These are phyloP conservation scores for Cinnamomum micranthum DNA, from an alignment of 164 flowering plant species.

Conservation along the genomic window DNA sequence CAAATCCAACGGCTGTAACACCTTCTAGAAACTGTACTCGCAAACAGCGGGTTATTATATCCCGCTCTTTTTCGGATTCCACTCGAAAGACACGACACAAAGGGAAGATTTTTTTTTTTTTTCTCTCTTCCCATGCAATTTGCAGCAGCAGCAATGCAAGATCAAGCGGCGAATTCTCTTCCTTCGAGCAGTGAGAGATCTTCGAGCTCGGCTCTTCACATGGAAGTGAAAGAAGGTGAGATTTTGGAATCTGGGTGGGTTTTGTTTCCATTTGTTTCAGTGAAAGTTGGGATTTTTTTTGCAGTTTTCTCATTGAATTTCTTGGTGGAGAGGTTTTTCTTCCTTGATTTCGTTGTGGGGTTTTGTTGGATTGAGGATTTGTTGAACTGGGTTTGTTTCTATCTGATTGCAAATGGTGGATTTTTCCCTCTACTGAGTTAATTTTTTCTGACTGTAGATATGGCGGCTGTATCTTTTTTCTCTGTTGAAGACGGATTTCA, in stretches of 20 bases:
- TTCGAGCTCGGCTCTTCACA: constrained; percentile 83
- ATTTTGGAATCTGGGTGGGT: constrained; percentile 5
- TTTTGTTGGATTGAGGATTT: neutral
- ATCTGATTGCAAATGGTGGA: neutral
- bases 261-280: neutral
- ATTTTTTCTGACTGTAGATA: neutral
- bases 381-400: neutral
- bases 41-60: constrained; percentile 18
- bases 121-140: neutral
- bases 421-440: neutral
- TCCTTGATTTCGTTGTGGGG: neutral
- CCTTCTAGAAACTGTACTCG: constrained; percentile 4
- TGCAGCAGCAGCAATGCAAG: constrained; percentile 47
- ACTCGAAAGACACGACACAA: neutral
- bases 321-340: neutral
- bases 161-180: constrained; percentile 67
- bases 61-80: constrained; percentile 51
- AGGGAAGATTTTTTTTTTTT: constrained; percentile 15
- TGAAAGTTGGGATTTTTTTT: neutral
- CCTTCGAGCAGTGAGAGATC: constrained; percentile 96
- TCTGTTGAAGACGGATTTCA: neutral
- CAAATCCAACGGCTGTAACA: constrained; percentile 34
- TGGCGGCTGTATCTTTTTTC: neutral
- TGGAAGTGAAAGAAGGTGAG: constrained; percentile 80
- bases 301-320: no score